These are phyloP conservation scores for Aspergillus funiculosus DNA, from an alignment of 495 filamentous ascomycete species.

Conservation along the genomic window DNA sequence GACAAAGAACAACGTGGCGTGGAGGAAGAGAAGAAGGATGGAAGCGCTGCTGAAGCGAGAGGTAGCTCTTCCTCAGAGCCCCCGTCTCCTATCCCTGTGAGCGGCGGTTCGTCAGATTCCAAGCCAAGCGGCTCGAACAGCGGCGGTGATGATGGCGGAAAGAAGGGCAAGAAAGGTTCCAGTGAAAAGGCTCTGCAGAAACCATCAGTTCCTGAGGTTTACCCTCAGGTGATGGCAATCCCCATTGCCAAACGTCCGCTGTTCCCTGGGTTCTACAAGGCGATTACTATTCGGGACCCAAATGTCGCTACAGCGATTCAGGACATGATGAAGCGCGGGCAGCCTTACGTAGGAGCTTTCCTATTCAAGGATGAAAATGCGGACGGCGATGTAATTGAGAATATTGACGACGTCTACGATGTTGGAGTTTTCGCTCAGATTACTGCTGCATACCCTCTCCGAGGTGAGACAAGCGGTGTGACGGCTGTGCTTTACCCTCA, in stretches of 20 bases:
- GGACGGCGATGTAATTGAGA: conserved; percentile 86
- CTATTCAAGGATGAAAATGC: conserved; percentile 92
- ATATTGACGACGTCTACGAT: conserved; percentile 82
- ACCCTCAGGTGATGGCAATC: conserved; percentile 97
- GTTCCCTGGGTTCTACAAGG: conserved; percentile 98
- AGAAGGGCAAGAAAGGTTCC: conserved; percentile 58
- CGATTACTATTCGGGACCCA: conserved; percentile 87
- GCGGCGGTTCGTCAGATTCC: conserved; percentile 37
- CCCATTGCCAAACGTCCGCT: conserved; percentile 93
- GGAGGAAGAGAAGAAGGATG: conserved; percentile 42
- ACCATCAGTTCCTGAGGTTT: conserved; percentile 84
- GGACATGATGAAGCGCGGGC: conserved; percentile 96
- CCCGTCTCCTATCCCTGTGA: conserved; percentile 46
- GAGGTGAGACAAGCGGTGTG: conserved; percentile 69
- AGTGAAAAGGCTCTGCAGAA: conserved; percentile 75
- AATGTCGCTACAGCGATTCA: conserved; percentile 84
- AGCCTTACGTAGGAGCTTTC: conserved; percentile 96
- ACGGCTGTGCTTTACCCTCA: conserved; percentile 95
- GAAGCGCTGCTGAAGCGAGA: conserved; percentile 33
- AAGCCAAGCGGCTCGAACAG: conserved; percentile 44
- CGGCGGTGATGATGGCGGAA: conserved; percentile 46
- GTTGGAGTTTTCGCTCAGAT: conserved; percentile 97
- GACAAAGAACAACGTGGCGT: conserved; percentile 38
- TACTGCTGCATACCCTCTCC: conserved; percentile 86
- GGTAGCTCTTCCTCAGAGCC: conserved; percentile 36